A percentile compares a stretch with the other conserved stretches of the same genome.
These are phyloP conservation scores for Talaromyces sp. DNA, from an alignment of 2,329 filamentous ascomycete species.

Conservation along the genomic window DNA sequence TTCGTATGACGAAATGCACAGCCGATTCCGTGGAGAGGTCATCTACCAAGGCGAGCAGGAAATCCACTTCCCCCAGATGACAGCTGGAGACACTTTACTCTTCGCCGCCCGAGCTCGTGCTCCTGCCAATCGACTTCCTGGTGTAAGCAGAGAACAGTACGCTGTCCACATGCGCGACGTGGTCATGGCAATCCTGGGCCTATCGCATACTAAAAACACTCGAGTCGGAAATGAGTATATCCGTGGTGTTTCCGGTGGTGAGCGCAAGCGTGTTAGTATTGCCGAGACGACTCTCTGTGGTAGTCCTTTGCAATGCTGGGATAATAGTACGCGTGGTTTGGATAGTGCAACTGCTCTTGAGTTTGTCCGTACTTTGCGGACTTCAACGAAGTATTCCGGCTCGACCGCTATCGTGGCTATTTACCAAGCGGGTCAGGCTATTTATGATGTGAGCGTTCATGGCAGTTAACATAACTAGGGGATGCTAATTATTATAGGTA, in stretches of 20 bases:
- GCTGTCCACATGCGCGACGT: conserved; percentile 44
- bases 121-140: conserved; percentile 42
- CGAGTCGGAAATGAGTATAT: conserved; percentile 55
- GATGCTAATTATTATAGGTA: conserved; percentile 33
- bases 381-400: conserved; percentile 51
- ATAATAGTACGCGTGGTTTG: conserved; percentile 50
- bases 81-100: conserved; percentile 73
- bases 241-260: conserved; percentile 60
- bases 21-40: conserved; percentile 16
- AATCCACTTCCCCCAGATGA: conserved; percentile 75
- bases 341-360: conserved; percentile 57
- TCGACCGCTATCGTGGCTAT: conserved; percentile 54
- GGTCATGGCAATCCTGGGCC: conserved; percentile 44
- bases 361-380: conserved; percentile 53
- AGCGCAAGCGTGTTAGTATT: conserved; percentile 60
- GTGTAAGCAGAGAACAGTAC: conserved; percentile 43
- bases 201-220: conserved; percentile 51
- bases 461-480: background rate
- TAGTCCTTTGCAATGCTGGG: conserved; percentile 48
- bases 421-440: conserved; percentile 50
- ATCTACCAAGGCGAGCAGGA: conserved; percentile 44
- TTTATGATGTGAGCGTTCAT: conserved; percentile 44
- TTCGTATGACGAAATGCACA: conserved; percentile 43
- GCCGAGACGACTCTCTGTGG: conserved; percentile 52
- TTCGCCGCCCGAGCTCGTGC: conserved; percentile 68